A percentile compares a stretch with the other conserved stretches of the same genome.
Conservation (phyloP, 305 asterid species). For the Coffea humblotiana region DNA sequence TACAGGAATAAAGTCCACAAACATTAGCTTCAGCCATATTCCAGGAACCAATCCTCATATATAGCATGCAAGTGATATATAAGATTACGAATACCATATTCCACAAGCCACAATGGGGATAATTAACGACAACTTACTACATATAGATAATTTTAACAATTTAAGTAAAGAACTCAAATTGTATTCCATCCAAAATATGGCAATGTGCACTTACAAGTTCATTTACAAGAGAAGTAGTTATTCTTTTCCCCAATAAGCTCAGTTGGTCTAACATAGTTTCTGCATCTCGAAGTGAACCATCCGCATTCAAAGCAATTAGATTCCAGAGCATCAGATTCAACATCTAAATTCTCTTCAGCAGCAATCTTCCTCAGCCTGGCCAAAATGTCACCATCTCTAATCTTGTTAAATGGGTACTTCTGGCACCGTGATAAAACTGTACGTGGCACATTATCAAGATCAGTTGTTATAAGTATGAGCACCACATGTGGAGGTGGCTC, state of each 20-base stretch:
- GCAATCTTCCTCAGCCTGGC: slow-evolving; percentile 64
- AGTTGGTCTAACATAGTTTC: slow-evolving; percentile 89
- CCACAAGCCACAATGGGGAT: neutral
- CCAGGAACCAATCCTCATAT: neutral
- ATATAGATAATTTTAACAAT: neutral
- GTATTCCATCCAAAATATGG: neutral
- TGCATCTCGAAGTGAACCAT: slow-evolving; percentile 92
- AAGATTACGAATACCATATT: neutral
- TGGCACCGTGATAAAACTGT: slow-evolving; percentile 77
- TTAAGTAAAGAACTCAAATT: neutral
- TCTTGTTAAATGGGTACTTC: slow-evolving; percentile 67
- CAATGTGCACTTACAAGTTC: slow-evolving; percentile 69
- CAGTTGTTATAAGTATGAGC: slow-evolving; percentile 73
- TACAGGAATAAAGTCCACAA: neutral
- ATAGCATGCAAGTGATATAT: neutral
- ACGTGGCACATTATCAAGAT: slow-evolving; percentile 71
- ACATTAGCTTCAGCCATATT: neutral
- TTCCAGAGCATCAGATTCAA: slow-evolving; percentile 77
- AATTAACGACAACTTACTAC: neutral
- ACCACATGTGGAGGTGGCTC: slow-evolving; percentile 63
- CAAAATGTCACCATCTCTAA: slow-evolving; percentile 62
- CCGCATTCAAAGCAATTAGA: slow-evolving; percentile 74
- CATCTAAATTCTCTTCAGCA: slow-evolving; percentile 60
- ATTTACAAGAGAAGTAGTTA: slow-evolving; percentile 78
- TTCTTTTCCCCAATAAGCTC: slow-evolving; percentile 81